Percentiles rank a stretch among this genome's conserved stretches.
Conservation (phyloP, 2,329 filamentous ascomycete species). For the Cercospora berteroae region DNA sequence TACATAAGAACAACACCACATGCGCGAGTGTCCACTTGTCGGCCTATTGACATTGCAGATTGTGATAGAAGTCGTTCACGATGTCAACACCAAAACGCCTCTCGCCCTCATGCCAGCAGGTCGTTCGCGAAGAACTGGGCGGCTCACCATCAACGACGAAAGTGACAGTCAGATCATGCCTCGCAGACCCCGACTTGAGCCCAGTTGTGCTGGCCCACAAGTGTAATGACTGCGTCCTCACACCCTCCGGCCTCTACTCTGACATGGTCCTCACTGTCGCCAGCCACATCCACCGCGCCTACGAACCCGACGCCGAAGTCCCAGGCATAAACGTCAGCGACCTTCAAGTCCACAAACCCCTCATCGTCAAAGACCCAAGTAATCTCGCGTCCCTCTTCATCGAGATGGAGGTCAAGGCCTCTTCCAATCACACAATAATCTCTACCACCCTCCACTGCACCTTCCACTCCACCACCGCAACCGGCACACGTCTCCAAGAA, state of each 20-base stretch:
- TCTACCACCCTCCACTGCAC: slow-evolving; percentile 16
- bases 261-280: slow-evolving; percentile 37
- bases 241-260: slow-evolving; percentile 36
- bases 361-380: slow-evolving; percentile 27
- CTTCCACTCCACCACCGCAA: slow-evolving; percentile 28
- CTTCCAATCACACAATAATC: not conserved
- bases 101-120: slow-evolving; percentile 30
- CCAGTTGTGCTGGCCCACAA: slow-evolving; percentile 34
- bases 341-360: slow-evolving; percentile 31
- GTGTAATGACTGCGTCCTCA: slow-evolving; percentile 37
- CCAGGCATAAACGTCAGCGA: slow-evolving; percentile 30
- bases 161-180: slow-evolving; percentile 30
- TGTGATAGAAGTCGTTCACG: not conserved
- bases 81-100: slow-evolving; percentile 13
- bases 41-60: not conserved
- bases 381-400: slow-evolving; percentile 27
- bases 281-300: slow-evolving; percentile 27
- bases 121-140: slow-evolving; percentile 20
- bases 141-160: slow-evolving; percentile 14
- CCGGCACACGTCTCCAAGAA: slow-evolving; percentile 28
- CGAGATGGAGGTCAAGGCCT: slow-evolving; percentile 27
- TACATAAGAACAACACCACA: not conserved
- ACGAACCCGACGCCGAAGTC: slow-evolving; percentile 11
- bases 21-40: not conserved
- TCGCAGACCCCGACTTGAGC: slow-evolving; percentile 27